These are phyloP conservation scores for Pogostemon cablin DNA, from an alignment of 257 asterid genomes.

Conservation along the genomic window DNA sequence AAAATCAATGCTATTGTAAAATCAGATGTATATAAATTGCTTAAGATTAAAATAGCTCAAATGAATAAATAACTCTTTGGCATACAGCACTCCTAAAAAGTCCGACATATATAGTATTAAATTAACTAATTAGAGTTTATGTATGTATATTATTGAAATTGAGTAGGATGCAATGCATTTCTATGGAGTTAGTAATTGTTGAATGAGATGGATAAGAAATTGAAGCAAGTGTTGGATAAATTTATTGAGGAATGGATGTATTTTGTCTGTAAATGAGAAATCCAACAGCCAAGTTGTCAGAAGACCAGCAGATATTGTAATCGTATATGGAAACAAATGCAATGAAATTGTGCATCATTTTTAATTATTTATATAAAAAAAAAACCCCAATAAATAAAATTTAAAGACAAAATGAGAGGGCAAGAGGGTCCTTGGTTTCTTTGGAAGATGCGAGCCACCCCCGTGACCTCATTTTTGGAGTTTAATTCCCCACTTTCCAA, in stretches of 20 bases:
- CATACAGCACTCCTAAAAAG: too few relatives aligned
- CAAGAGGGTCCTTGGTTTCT: background rate
- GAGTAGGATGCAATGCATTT: too few relatives aligned
- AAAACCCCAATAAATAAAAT: background rate
- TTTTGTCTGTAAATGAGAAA: background rate
- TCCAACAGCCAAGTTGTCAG: background rate
- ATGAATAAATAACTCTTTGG: too few relatives aligned
- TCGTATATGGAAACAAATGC: background rate
- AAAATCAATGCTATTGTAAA: too few relatives aligned
- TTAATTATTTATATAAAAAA: background rate
- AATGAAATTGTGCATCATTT: background rate
- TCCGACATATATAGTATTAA: too few relatives aligned
- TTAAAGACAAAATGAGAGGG: background rate
- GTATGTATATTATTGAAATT: too few relatives aligned
- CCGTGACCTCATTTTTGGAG: slow-evolving; percentile 63
- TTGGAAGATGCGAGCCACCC: slow-evolving; percentile 28
- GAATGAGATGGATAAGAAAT: background rate
- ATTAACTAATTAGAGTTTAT: too few relatives aligned
- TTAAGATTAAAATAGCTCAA: too few relatives aligned
- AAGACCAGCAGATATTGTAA: background rate
- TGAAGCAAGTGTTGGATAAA: background rate
- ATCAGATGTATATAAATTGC: too few relatives aligned
- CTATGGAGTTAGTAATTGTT: background rate
- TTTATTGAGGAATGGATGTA: background rate
- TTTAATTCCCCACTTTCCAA: slow-evolving; percentile 41